Conservation (phyloP, 2,329 filamentous ascomycete species). For the Trichoderma endophyticum region DNA sequence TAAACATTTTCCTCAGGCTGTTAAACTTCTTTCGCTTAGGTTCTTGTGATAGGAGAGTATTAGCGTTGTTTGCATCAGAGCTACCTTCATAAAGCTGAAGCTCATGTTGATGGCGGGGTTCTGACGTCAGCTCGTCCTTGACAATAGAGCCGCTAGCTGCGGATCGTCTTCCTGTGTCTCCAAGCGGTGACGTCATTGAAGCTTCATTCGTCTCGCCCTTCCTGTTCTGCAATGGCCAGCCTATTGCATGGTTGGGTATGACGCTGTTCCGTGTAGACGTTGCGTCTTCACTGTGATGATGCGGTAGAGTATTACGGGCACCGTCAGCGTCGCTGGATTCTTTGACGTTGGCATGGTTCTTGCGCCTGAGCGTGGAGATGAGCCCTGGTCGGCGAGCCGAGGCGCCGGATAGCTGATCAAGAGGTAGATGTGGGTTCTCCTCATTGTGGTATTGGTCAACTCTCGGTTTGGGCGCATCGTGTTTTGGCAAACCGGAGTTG, state of each 20-base stretch:
- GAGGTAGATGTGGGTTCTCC: constrained; percentile 45
- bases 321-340: constrained; percentile 60
- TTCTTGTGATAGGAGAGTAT: neutral
- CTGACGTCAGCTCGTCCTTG: neutral
- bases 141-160: neutral
- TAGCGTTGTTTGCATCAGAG: neutral
- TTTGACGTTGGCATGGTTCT: constrained; percentile 48
- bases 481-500: neutral
- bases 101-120: neutral
- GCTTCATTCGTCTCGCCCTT: constrained; percentile 6
- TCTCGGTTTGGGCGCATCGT: neutral
- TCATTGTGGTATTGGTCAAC: constrained; percentile 41
- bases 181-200: constrained; percentile 7
- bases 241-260: constrained; percentile 30
- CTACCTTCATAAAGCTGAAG: neutral
- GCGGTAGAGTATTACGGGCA: constrained; percentile 59
- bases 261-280: constrained; percentile 41
- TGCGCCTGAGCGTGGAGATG: constrained; percentile 62
- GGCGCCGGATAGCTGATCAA: constrained; percentile 1
- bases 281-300: constrained; percentile 55
- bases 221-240: constrained; percentile 34
- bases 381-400: constrained; percentile 48
- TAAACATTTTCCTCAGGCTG: constrained; percentile 17
- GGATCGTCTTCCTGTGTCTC: constrained; percentile 1
- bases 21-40: constrained; percentile 16